phyloP scores from a whole-genome alignment of 139 green algal species.

The Eudorina sp. region DNA sequence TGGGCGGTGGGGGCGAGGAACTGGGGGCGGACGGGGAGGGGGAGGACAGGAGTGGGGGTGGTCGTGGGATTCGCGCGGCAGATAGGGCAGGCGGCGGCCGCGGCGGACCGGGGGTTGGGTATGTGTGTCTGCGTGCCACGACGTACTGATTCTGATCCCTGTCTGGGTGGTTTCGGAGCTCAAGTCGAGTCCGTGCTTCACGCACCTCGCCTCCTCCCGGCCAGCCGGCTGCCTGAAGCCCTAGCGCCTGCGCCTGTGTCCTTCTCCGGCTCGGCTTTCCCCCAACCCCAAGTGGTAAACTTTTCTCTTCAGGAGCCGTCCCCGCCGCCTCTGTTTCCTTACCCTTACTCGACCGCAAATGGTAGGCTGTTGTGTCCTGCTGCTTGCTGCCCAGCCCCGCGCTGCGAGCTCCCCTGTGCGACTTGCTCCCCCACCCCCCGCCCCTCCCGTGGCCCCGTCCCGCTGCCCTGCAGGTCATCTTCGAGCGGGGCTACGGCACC shows the following conservation, averaged over 20 bases:
- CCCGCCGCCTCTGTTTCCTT: not conserved
- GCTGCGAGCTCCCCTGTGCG: not conserved
- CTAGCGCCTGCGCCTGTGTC: too few relatives aligned
- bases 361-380: not conserved
- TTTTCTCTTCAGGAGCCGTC: too few relatives aligned
- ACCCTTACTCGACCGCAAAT: not conserved
- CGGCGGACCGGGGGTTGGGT: not conserved
- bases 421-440: not conserved
- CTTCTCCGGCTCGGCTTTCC: too few relatives aligned
- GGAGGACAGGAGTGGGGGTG: not conserved
- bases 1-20: not conserved
- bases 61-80: not conserved
- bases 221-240: too few relatives aligned
- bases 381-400: not conserved
- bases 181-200: too few relatives aligned
- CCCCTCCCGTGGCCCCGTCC: not conserved
- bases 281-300: too few relatives aligned
- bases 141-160: too few relatives aligned
- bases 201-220: too few relatives aligned
- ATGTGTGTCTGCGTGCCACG: too few relatives aligned
- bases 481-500: slow-evolving; percentile 81
- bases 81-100: not conserved
- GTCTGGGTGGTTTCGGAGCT: too few relatives aligned
- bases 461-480: not conserved
- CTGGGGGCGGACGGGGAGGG: not conserved